These are phyloP conservation scores for Amanita jacksonii DNA, from an alignment of 768 basidiomycete species.

Conservation along the genomic window DNA sequence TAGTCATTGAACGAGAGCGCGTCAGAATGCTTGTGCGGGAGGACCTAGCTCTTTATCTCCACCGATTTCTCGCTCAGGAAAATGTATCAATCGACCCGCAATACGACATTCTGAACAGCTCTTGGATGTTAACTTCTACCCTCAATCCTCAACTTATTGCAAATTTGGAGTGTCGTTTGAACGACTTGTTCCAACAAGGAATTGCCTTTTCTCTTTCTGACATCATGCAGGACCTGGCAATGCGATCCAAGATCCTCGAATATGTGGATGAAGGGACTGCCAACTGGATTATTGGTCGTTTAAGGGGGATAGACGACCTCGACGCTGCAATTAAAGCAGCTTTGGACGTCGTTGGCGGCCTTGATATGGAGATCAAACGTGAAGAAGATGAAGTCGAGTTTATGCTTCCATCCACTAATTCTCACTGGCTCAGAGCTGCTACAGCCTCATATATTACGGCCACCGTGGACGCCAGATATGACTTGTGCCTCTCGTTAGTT, in stretches of 20 bases:
- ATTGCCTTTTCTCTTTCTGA: slow-evolving; percentile 71
- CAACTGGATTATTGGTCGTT: slow-evolving; percentile 51
- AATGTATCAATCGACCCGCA: slow-evolving; percentile 35
- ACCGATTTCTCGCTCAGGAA: slow-evolving; percentile 36
- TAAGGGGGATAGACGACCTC: slow-evolving; percentile 48
- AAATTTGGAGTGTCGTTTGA: slow-evolving; percentile 46
- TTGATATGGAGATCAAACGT: slow-evolving; percentile 60
- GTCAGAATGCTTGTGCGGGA: slow-evolving; percentile 53
- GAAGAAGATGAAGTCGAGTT: slow-evolving; percentile 66
- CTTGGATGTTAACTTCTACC: slow-evolving; percentile 54
- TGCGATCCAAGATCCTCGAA: slow-evolving; percentile 41
- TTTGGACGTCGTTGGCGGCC: slow-evolving; percentile 64
- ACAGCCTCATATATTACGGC: slow-evolving; percentile 53
- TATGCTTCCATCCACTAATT: slow-evolving; percentile 41
- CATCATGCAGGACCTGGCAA: slow-evolving; percentile 58
- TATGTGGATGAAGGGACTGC: slow-evolving; percentile 49
- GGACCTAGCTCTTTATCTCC: slow-evolving; percentile 56
- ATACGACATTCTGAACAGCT: slow-evolving; percentile 46
- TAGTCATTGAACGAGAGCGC: slow-evolving; percentile 74
- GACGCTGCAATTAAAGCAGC: slow-evolving; percentile 44
- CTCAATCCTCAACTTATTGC: slow-evolving; percentile 50
- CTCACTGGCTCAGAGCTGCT: slow-evolving; percentile 54
- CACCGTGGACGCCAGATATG: slow-evolving; percentile 66
- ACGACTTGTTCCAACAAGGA: slow-evolving; percentile 67
- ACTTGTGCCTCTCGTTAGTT: slow-evolving; percentile 57